These are phyloP conservation scores for Yueomyces sp. DNA, from an alignment of 805 yeast genomes.

Conservation along the genomic window DNA sequence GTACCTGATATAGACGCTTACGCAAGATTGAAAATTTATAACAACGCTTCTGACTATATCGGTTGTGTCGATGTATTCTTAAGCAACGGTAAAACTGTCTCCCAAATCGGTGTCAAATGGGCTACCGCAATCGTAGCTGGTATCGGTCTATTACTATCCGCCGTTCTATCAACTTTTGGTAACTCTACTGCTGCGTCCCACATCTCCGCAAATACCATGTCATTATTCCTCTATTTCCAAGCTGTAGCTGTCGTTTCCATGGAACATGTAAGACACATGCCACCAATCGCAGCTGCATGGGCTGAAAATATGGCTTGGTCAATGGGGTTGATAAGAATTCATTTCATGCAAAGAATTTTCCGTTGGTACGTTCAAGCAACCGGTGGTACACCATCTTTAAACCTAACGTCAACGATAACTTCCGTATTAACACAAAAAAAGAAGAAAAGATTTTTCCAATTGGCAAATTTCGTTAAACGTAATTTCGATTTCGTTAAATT, in stretches of 20 bases:
- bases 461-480: neutral
- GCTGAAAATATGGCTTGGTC: conserved; percentile 89
- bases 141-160: conserved; percentile 71
- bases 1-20: conserved; percentile 84
- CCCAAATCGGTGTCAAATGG: conserved; percentile 79
- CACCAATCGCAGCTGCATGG: conserved; percentile 92
- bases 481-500: neutral
- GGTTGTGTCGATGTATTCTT: conserved; percentile 71
- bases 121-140: conserved; percentile 88
- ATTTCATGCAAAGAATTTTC: conserved; percentile 74
- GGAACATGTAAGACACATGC: conserved; percentile 75
- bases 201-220: conserved; percentile 73
- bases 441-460: neutral
- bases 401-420: conserved; percentile 44
- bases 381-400: conserved; percentile 72
- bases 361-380: conserved; percentile 81
- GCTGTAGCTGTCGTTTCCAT: conserved; percentile 71
- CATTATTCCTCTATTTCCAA: conserved; percentile 79
- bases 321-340: conserved; percentile 71
- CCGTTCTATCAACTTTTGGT: conserved; percentile 71
- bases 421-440: conserved; percentile 59
- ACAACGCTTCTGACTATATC: conserved; percentile 29
- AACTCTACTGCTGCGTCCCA: conserved; percentile 83
- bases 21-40: conserved; percentile 42
- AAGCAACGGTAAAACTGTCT: conserved; percentile 66